Percentiles rank a stretch among this genome's conserved stretches.
Conservation (phyloP, 352 stramenopile genomes). For the Pythium aquatile region DNA sequence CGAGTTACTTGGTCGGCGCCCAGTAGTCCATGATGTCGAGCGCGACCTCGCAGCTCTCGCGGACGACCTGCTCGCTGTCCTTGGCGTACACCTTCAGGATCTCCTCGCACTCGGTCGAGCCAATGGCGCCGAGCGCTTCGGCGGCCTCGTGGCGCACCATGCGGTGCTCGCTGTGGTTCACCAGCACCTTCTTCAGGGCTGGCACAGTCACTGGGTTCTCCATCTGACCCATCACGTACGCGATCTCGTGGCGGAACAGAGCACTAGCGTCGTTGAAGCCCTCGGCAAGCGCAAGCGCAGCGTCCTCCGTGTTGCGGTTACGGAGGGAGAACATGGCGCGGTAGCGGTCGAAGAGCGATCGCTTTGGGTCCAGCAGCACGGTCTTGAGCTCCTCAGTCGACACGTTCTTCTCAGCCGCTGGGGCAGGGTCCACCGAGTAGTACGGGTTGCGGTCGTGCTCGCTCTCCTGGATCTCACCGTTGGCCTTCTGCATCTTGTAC, state of each 20-base stretch:
- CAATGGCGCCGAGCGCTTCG: slow-evolving; percentile 96
- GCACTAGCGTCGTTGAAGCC: slow-evolving; percentile 78
- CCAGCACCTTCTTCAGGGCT: slow-evolving; percentile 89
- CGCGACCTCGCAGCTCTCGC: slow-evolving; percentile 95
- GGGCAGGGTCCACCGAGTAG: slow-evolving; percentile 95
- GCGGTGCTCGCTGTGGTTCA: slow-evolving; percentile 89
- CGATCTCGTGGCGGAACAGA: slow-evolving; percentile 90
- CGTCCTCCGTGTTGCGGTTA: slow-evolving; percentile 93
- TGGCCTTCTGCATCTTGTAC: slow-evolving; percentile 82
- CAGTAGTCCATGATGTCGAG: slow-evolving; percentile 98
- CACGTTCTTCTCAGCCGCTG: slow-evolving; percentile 74
- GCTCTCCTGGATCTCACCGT: slow-evolving; percentile 45
- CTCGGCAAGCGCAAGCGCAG: slow-evolving; percentile 69
- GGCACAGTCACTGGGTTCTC: slow-evolving; percentile 83
- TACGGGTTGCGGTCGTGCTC: slow-evolving; percentile 90
- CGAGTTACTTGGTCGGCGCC: slow-evolving; percentile 45
- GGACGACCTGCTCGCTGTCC: slow-evolving; percentile 86
- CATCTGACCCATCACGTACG: slow-evolving; percentile 95
- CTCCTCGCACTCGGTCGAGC: slow-evolving; percentile 88
- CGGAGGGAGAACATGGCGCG: slow-evolving; percentile 98
- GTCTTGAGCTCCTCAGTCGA: slow-evolving; percentile 76
- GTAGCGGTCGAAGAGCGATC: slow-evolving; percentile 92
- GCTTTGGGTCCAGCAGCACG: slow-evolving; percentile 83
- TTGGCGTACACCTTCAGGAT: slow-evolving; percentile 81
- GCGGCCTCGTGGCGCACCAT: slow-evolving; percentile 98